Evolutionary conservation across 352 stramenopile genomes (phyloP).

Genomic region (Phytophthora ramorum): DNA sequence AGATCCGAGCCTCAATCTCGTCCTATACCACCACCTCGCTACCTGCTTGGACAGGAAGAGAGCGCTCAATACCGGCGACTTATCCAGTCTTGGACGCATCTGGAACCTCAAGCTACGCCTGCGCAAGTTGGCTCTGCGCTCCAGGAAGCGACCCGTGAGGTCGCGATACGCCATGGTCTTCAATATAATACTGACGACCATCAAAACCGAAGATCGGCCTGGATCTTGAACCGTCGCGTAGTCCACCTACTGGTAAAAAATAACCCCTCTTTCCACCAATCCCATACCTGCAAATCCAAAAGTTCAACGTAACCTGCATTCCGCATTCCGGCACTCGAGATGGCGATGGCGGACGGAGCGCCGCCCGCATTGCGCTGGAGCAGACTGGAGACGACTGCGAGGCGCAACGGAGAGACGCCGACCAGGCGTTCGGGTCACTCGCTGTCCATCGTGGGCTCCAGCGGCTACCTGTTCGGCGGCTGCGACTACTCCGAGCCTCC

Average conservation of each 20-base stretch:
- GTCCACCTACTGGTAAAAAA: constrained; percentile 24
- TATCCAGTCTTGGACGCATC: constrained; percentile 54
- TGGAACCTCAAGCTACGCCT: constrained; percentile 68
- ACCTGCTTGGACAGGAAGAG: constrained; percentile 71
- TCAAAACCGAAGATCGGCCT: constrained; percentile 18
- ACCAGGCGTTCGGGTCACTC: constrained; percentile 93
- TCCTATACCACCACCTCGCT: not conserved
- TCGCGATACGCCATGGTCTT: constrained; percentile 67
- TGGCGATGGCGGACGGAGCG: constrained; percentile 2
- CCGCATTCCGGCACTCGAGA: constrained; percentile 12
- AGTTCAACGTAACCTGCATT: constrained; percentile 23
- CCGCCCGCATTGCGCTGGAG: constrained; percentile 57
- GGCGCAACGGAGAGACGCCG: constrained; percentile 86
- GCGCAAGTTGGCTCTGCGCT: constrained; percentile 52
- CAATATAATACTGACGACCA: constrained; percentile 1
- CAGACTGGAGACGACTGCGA: constrained; percentile 53
- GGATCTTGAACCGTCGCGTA: constrained; percentile 59
- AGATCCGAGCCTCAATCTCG: not conserved
- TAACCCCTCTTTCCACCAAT: constrained; percentile 23
- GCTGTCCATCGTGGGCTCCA: constrained; percentile 91
- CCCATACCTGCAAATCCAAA: not conserved
- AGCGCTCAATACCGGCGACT: constrained; percentile 42
- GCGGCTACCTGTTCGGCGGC: constrained; percentile 94
- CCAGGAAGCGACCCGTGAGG: constrained; percentile 55
- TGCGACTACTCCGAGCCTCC: constrained; percentile 89